Evolutionary conservation across 306 rosid species (phyloP), one percentile per base, ranked within the genome.

Genomic region (Acmispon strigosus): DNA sequence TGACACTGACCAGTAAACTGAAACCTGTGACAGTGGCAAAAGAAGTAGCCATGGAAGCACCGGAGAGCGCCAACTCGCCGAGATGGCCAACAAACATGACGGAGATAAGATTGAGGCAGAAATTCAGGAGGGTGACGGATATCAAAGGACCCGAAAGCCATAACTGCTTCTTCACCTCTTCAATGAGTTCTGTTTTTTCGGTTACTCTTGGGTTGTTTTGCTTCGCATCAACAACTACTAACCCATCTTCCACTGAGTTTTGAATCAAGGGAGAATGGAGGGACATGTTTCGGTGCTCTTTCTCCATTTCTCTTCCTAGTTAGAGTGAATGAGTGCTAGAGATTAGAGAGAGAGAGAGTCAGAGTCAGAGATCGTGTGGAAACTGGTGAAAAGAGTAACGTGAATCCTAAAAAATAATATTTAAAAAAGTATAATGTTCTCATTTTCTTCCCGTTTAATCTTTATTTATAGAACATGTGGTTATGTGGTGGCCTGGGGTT

Each of bases 131-230:
- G 48, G 70, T 83, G 53, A 83, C 94, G 0, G 80, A 66, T 9
- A 84, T 50, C 60, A 88, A 50, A n/a, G 96, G 93, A 44, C 96
- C 93, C 49, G 96, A 86, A 6, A 90, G 84, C 91, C 94, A 90
- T 77, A 86, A 11, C 83, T 88, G 96, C 78, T 70, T 86, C 70
- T 66, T 84, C 27, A 86, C 75, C 81, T 90, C 94, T 63, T 84
- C 88, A 34, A 83, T 0, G 24, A 85, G 9, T 10, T 73, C 69
- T 0, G 18, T 71, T 49, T 48, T 51, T 2, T 39, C 48, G 11
- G n/a, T 8, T 41, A n/a, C 12, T 2, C 0, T 11, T 10, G 37
- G 37, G 8, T 32, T 32, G 37, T 43, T 43, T 43, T 10, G n/a
- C 48, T 43, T 43, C 5, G n/a, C 5, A 12, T 14, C 77, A 62